Evolutionary conservation across 192 early-diverging fungal species (phyloP).

Genomic region (Dispira simplex): DNA sequence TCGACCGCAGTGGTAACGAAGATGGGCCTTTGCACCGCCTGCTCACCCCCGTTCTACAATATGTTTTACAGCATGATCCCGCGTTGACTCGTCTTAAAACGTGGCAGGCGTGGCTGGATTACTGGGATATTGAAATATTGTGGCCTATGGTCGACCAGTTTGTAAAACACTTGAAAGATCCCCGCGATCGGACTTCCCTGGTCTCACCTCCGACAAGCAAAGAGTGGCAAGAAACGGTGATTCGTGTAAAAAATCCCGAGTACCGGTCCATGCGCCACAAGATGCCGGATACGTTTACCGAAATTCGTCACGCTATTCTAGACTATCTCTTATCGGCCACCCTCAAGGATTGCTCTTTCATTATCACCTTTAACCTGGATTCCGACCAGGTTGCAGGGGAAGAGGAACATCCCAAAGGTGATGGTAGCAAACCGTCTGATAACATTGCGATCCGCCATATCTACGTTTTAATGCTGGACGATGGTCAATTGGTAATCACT

Average conservation of each 20-base stretch:
- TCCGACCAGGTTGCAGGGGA: slow-evolving; percentile 2
- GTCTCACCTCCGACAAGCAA: slow-evolving; percentile 19
- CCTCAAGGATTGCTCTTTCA: slow-evolving; percentile 62
- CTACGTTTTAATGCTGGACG: not conserved
- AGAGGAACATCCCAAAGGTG: slow-evolving; percentile 9
- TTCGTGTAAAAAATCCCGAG: slow-evolving; percentile 18
- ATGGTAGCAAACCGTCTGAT: not conserved
- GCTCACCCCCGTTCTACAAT: slow-evolving; percentile 19
- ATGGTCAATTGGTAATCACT: slow-evolving; percentile 5
- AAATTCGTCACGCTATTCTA: slow-evolving; percentile 29
- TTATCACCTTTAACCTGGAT: slow-evolving; percentile 30
- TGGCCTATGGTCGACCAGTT: slow-evolving; percentile 14
- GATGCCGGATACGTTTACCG: not conserved
- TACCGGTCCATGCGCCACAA: not conserved
- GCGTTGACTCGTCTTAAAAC: slow-evolving; percentile 27
- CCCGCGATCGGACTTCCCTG: slow-evolving; percentile 10
- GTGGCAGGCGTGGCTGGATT: slow-evolving; percentile 36
- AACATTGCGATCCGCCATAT: not conserved
- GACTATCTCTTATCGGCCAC: slow-evolving; percentile 57
- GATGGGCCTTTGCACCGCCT: too few relatives aligned
- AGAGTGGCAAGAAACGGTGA: slow-evolving; percentile 22
- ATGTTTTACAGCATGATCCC: slow-evolving; percentile 26
- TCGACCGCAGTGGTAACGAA: too few relatives aligned
- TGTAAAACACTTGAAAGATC: not conserved
- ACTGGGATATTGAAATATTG: slow-evolving; percentile 38